Conservation (phyloP, 805 yeast species). For the Jamesozyma gamospora region DNA sequence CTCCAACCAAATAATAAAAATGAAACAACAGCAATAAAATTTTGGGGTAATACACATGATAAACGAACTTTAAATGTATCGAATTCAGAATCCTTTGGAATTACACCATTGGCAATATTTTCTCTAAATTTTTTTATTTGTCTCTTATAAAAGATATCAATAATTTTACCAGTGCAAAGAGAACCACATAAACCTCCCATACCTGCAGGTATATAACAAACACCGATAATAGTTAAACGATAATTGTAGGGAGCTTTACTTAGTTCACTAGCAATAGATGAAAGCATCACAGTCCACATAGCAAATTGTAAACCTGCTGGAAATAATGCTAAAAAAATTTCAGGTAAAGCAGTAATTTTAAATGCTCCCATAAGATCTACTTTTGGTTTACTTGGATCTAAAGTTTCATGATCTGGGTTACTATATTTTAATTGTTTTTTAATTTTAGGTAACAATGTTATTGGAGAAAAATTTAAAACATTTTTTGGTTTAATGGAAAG, state of each 20-base stretch:
- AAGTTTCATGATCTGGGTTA: conserved; percentile 24
- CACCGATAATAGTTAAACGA: conserved; percentile 48
- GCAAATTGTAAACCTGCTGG: conserved; percentile 58
- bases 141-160: conserved; percentile 41
- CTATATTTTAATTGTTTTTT: conserved; percentile 19
- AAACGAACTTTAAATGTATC: conserved; percentile 48
- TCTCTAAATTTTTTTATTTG: conserved; percentile 20
- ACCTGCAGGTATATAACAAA: conserved; percentile 68
- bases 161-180: conserved; percentile 42
- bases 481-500: conserved; percentile 48
- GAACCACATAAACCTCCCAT: conserved; percentile 57
- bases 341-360: conserved; percentile 35
- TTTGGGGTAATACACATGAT: conserved; percentile 37
- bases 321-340: conserved; percentile 41
- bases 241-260: conserved; percentile 39
- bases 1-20: conserved; percentile 66
- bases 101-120: conserved; percentile 17
- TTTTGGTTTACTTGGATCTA: conserved; percentile 17
- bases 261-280: conserved; percentile 51
- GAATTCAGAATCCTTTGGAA: conserved; percentile 30
- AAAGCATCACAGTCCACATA: conserved; percentile 58
- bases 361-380: conserved; percentile 32
- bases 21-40: conserved; percentile 32
- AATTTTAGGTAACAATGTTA: conserved; percentile 24
- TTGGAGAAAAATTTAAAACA: conserved; percentile 36